phyloP scores from a whole-genome alignment of 176 grass and related monocot species.

The Oryza brachyantha region DNA sequence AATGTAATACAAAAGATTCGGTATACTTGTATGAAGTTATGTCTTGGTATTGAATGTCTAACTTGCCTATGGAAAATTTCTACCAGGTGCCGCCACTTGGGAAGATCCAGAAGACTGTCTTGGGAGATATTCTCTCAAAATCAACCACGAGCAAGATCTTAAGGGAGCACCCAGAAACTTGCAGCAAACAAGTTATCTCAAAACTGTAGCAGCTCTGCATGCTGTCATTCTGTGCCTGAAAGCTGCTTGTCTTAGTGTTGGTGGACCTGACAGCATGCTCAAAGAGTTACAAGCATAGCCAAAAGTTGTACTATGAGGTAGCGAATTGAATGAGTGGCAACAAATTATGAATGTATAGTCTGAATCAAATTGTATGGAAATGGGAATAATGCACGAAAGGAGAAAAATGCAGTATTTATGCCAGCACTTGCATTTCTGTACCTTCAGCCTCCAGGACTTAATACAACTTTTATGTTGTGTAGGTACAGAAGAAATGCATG shows the following conservation, averaged over 20 bases:
- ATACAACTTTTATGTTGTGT: not conserved
- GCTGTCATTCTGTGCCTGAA: not conserved
- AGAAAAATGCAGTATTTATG: slow-evolving; percentile 8
- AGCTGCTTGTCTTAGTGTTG: slow-evolving; percentile 18
- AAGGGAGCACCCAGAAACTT: slow-evolving; percentile 24
- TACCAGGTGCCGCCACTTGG: slow-evolving; percentile 36
- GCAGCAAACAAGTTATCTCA: slow-evolving; percentile 25
- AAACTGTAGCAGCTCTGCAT: slow-evolving; percentile 49
- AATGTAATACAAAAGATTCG: not conserved
- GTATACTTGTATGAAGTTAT: slow-evolving; percentile 36
- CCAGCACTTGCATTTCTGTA: not conserved
- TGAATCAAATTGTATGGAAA: not conserved
- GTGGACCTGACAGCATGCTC: slow-evolving; percentile 28
- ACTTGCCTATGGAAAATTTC: slow-evolving; percentile 34
- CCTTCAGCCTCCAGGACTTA: not conserved
- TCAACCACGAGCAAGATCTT: slow-evolving; percentile 32
- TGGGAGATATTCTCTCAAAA: slow-evolving; percentile 29
- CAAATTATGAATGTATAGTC: not conserved
- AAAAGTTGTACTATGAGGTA: slow-evolving; percentile 1
- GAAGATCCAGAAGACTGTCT: slow-evolving; percentile 30
- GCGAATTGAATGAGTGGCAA: not conserved
- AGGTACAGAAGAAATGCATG: not conserved
- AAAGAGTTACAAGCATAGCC: slow-evolving; percentile 4
- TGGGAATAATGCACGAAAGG: not conserved
- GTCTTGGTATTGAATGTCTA: slow-evolving; percentile 16